Evolutionary conservation across 441 rosid genomes (phyloP).

Genomic region (Pelargonium citronellum): DNA sequence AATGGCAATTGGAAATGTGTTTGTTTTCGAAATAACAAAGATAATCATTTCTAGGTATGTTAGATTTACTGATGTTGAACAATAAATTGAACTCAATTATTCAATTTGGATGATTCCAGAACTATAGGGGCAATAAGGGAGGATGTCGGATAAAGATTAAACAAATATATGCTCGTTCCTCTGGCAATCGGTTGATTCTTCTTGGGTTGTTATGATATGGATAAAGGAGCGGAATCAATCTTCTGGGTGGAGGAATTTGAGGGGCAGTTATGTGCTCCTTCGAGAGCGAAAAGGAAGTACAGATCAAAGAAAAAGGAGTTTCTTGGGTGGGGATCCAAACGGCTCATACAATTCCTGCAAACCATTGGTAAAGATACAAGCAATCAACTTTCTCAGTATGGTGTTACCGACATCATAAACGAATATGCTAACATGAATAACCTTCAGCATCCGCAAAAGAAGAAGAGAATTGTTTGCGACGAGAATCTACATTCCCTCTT

Average conservation of each 20-base stretch:
- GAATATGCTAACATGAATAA: conserved; percentile 35
- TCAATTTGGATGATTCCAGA: not conserved
- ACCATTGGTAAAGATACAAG: conserved; percentile 41
- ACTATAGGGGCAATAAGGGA: no score
- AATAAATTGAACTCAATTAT: not conserved
- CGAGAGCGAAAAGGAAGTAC: conserved; percentile 40
- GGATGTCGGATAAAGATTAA: no score
- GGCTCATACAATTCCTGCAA: conserved; percentile 47
- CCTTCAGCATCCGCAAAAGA: conserved; percentile 35
- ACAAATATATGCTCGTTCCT: no score
- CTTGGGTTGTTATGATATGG: conserved; percentile 8
- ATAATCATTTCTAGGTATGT: not conserved
- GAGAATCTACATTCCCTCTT: conserved; percentile 37
- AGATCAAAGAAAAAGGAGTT: conserved; percentile 40
- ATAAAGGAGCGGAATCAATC: conserved; percentile 15
- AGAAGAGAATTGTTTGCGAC: conserved; percentile 49
- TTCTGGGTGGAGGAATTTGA: conserved; percentile 47
- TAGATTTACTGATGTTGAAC: not conserved
- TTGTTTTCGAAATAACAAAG: not conserved
- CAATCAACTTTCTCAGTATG: conserved; percentile 33
- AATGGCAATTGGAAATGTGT: not conserved
- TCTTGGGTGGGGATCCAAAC: conserved; percentile 56
- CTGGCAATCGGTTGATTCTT: not conserved
- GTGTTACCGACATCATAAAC: conserved; percentile 35
- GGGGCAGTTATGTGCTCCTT: conserved; percentile 17